Conservation (phyloP, 164 flowering plant species). For the Tetrastigma voinierianum region DNA sequence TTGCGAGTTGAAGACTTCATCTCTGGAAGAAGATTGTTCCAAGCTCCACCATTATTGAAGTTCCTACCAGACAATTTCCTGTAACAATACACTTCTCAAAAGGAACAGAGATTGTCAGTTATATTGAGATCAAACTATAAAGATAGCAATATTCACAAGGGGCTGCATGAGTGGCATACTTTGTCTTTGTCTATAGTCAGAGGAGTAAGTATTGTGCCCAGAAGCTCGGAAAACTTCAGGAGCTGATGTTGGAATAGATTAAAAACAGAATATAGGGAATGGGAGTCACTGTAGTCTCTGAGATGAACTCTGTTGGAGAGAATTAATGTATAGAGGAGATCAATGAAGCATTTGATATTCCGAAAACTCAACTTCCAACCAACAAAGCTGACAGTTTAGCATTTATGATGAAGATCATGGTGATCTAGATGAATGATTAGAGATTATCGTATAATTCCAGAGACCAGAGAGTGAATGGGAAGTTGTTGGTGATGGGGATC, state of each 20-base stretch:
- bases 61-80: conserved; percentile 81
- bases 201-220: conserved; percentile 79
- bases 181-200: conserved; percentile 94
- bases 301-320: conserved; percentile 32
- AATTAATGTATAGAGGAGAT: conserved; percentile 57
- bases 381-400: conserved; percentile 50
- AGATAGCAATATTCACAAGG: conserved; percentile 83
- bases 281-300: conserved; percentile 22
- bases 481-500: conserved; percentile 33
- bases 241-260: conserved; percentile 27
- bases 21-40: conserved; percentile 64
- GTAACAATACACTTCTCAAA: conserved; percentile 84
- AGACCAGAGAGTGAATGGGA: conserved; percentile 65
- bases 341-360: conserved; percentile 69
- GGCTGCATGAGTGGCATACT: conserved; percentile 90
- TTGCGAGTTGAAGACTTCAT: conserved; percentile 85
- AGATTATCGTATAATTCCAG: conserved; percentile 48
- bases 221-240: conserved; percentile 74
- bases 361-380: conserved; percentile 26
- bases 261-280: conserved; percentile 19
- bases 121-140: conserved; percentile 84
- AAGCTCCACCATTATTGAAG: conserved; percentile 77
- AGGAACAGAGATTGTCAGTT: conserved; percentile 82
- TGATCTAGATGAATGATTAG: conserved; percentile 35
- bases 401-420: conserved; percentile 52